These are phyloP conservation scores for Apophysomyces variabilis DNA, from an alignment of 371 early-diverging fungal genomes.

Conservation along the genomic window DNA sequence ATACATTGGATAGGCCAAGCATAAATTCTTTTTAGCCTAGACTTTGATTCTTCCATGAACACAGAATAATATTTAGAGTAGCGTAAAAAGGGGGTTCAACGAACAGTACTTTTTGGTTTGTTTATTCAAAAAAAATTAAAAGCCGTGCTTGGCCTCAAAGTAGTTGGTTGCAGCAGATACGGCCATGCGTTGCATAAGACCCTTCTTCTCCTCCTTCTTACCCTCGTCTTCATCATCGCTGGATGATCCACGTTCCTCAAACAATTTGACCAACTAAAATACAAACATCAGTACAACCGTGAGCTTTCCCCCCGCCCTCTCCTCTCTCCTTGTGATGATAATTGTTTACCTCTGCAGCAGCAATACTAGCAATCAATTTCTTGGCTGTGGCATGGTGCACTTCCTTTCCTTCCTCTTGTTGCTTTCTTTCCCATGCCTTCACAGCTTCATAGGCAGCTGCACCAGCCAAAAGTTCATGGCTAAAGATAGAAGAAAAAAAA, in stretches of 20 bases:
- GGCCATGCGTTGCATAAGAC: slow-evolving; percentile 24
- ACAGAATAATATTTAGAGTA: too few species aligned
- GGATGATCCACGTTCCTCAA: slow-evolving; percentile 32
- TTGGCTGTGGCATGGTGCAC: slow-evolving; percentile 47
- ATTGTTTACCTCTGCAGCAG: slow-evolving; percentile 45
- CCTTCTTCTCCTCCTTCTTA: slow-evolving; percentile 18
- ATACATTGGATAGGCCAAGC: too few species aligned
- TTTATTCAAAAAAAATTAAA: not conserved
- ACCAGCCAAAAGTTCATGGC: slow-evolving; percentile 57
- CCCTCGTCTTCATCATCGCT: slow-evolving; percentile 25
- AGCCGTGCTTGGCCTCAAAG: slow-evolving; percentile 16
- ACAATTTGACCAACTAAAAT: slow-evolving; percentile 36
- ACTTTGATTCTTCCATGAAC: too few species aligned
- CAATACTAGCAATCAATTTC: slow-evolving; percentile 48
- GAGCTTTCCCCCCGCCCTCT: not conserved
- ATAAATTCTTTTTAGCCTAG: too few species aligned
- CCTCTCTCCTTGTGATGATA: too few species aligned
- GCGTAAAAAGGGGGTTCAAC: too few species aligned
- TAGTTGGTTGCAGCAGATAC: slow-evolving; percentile 22
- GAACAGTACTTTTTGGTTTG: not conserved
- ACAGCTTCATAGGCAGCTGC: slow-evolving; percentile 61
- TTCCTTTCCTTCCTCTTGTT: slow-evolving; percentile 30
- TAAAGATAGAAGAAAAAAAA: not conserved
- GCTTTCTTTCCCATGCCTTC: slow-evolving; percentile 44
- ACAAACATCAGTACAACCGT: not conserved